Evolutionary conservation across 805 yeast species (phyloP), one percentile per base, ranked within the genome.

Genomic region (Limtongia smithiae): DNA sequence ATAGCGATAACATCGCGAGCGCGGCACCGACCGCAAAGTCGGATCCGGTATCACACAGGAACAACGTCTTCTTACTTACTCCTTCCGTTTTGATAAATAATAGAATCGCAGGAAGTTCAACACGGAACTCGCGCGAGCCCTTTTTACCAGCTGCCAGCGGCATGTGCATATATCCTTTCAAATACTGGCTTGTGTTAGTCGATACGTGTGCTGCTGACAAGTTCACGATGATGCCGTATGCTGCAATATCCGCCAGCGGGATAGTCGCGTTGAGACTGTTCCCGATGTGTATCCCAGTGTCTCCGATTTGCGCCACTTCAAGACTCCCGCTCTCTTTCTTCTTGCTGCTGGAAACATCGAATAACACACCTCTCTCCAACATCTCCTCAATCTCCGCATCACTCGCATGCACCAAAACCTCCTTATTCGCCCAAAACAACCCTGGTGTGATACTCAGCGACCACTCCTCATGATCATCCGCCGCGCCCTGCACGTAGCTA

Each of bases 381-480:
- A 60, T 44, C 3, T 45, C 41, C 7, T 69, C 65, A 1, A 48
- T n/a, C 21, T 49, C 51, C 14, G 45, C 40, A 22, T 40, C 52
- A 3, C 48, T 14, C 11, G 49, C 11, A 4, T 22, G 14, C 15
- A 61, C 54, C 17, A 76, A 60, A 3, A 14, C 17, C 0, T 62
- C 65, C 2, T 63, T 43, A 50, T 76, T 61, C 3, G 61, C 44
- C 94, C 95, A 87, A 41, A 84, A 77, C 24, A 77, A 41, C 0
- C 60, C 58, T 0, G 90, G 80, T 1, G 72, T 74, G 27, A 87
- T 64, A 0, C 73, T 68, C 3, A 47, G 37, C 0, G 83, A 76
- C 97, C 96, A 89, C 9, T 82, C 69, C 60, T 89, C 97, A 63
- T 89, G 95, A 60, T 90, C 96, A 65, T 89, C 97, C 0, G 93